phyloP scores from a whole-genome alignment of 257 asterid species.

The Lavandula angustifolia region DNA sequence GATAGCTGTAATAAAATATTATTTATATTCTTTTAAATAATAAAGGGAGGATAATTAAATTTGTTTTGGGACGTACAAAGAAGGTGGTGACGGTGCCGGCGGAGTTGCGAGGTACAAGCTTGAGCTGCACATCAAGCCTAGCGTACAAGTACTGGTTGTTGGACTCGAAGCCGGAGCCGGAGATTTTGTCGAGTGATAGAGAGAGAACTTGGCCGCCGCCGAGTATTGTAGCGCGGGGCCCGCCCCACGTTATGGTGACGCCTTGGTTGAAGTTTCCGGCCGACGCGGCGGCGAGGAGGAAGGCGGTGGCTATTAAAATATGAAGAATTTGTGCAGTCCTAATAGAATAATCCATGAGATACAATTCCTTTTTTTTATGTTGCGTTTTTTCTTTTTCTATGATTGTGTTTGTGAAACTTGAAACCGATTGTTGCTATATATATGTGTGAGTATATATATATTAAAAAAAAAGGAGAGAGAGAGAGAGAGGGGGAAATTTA shows the following conservation, averaged over 20 bases:
- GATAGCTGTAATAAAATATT: constrained; percentile 38
- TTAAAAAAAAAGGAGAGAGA: too few species aligned
- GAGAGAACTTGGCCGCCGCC: constrained; percentile 51
- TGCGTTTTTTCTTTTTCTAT: too few species aligned
- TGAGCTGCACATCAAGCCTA: constrained; percentile 61
- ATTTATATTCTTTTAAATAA: too few species aligned
- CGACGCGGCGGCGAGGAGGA: constrained; percentile 38
- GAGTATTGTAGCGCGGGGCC: constrained; percentile 41
- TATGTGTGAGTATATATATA: too few species aligned
- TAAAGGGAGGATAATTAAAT: neutral
- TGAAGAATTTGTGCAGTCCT: constrained; percentile 22
- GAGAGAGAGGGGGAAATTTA: too few species aligned
- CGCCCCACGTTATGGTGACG: constrained; percentile 48
- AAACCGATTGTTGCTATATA: too few species aligned
- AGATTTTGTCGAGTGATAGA: constrained; percentile 51
- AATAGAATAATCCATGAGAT: constrained; percentile 2
- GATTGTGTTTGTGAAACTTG: too few species aligned
- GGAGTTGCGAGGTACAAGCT: constrained; percentile 60
- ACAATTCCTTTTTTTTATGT: too few species aligned
- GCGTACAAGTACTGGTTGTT: constrained; percentile 45
- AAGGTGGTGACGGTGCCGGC: constrained; percentile 82
- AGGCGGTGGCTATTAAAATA: constrained; percentile 32
- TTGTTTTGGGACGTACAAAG: constrained; percentile 39
- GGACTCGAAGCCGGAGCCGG: constrained; percentile 73
- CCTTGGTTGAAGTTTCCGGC: constrained; percentile 62